Evolutionary conservation across 2,329 filamentous ascomycete genomes (phyloP), one percentile per base, ranked within the genome.

Genomic region (Fusarium pseudograminearum): DNA sequence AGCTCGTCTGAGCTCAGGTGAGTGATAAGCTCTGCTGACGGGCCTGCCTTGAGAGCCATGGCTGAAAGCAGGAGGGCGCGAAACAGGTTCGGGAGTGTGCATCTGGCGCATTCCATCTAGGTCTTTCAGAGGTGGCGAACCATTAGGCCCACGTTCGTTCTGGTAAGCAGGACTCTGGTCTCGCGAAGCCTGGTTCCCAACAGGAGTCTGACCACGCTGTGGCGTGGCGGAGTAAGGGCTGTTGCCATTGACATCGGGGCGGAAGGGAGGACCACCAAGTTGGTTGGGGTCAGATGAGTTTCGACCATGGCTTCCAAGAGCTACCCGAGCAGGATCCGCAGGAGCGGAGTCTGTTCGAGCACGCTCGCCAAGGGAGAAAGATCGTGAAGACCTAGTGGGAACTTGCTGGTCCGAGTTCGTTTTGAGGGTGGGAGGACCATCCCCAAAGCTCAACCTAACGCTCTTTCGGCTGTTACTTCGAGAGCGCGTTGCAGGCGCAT

Each of bases 1-100:
- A 53, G 92, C 93, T 69, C 90, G 90, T 67, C 92, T 90, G 73
- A 95, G 84, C 76, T 96, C 93, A 16, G 91, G 88, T 31, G 93
- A 90, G 61, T 93, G 89, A 72, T 92, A 89, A 1, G 92, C 92
- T 45, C 78, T 88, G 62, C 87, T 89, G 2, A 85, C 83, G 7
- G 94, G 94, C 50, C 88, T 86, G 53, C 91, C 87, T 64, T 91
- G 89, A 15, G 94, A 88, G 38, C 86, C 85, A 78, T 97, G 93
- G 48, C 89, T 87, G 77, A 98, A 95, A 14, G 89, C 89, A 5
- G 95, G 95, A 2, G 95, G 94, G 8, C 85, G 83, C 7, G 87
- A 88, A 22, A 98, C 93, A 10, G 93, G 93, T 70, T 92, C 91
- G 3, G 92, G 93, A 8, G 91, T 89, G 34, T 86, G 84, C 77